Conservation (phyloP, 768 basidiomycete genomes). For the Trametes maxima region DNA sequence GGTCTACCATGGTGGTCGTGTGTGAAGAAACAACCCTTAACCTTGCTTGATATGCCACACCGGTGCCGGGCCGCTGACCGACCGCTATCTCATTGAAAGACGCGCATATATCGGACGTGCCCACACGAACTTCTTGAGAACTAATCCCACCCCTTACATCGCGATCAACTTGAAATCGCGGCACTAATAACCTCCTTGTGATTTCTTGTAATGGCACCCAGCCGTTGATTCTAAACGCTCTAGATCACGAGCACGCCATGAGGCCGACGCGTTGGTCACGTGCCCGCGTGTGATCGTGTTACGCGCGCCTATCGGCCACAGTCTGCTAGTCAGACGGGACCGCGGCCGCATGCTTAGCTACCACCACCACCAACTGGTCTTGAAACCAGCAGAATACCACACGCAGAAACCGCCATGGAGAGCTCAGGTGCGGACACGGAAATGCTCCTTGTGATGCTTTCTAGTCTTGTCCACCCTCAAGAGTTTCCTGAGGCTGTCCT, state of each 20-base stretch:
- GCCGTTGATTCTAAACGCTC: too few relatives aligned
- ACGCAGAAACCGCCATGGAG: background rate
- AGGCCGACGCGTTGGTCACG: background rate
- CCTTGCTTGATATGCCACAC: too few relatives aligned
- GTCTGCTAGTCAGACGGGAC: background rate
- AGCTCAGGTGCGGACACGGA: conserved; percentile 55
- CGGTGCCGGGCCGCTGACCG: too few relatives aligned
- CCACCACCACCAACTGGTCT: background rate
- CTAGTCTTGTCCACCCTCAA: conserved; percentile 51
- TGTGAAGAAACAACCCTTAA: background rate
- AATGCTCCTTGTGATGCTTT: conserved; percentile 64
- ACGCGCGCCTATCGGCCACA: background rate
- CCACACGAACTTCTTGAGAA: too few relatives aligned
- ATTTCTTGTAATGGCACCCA: too few relatives aligned
- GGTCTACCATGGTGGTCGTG: conserved; percentile 1
- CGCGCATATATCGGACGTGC: too few relatives aligned
- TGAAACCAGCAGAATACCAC: background rate
- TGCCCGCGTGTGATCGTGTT: conserved; percentile 9
- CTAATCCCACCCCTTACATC: too few relatives aligned
- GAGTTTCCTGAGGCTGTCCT: conserved; percentile 44
- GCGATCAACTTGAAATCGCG: too few relatives aligned
- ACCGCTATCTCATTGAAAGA: too few relatives aligned
- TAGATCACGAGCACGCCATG: too few relatives aligned
- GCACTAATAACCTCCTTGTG: too few relatives aligned
- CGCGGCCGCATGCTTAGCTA: background rate